These are phyloP conservation scores for Nigrospora osmanthi DNA, from an alignment of 2,329 filamentous ascomycete genomes.

Conservation along the genomic window DNA sequence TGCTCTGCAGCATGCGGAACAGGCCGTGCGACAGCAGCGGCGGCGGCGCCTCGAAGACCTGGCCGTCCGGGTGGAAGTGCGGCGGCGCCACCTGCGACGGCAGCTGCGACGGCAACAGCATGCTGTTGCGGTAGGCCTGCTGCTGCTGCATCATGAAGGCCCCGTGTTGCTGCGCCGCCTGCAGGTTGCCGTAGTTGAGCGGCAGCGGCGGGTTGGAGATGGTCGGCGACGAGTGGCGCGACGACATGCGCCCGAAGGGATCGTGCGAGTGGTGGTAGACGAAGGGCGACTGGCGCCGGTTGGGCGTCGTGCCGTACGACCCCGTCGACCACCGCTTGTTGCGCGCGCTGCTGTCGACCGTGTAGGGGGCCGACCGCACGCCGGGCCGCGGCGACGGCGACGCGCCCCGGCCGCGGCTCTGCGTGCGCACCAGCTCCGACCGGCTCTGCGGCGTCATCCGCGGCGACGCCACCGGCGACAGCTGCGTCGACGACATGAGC, in stretches of 20 bases:
- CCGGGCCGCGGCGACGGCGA: slow-evolving; percentile 64
- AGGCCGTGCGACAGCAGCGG: slow-evolving; percentile 62
- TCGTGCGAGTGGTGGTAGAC: slow-evolving; percentile 56
- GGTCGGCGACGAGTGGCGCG: slow-evolving; percentile 42
- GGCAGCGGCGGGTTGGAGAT: slow-evolving; percentile 39
- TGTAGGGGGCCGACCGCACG: slow-evolving; percentile 64
- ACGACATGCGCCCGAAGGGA: slow-evolving; percentile 49
- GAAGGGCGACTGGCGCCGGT: slow-evolving; percentile 50
- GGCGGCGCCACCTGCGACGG: slow-evolving; percentile 40
- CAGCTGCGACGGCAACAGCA: slow-evolving; percentile 45
- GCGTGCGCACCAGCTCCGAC: slow-evolving; percentile 53
- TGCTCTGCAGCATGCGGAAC: slow-evolving; percentile 68
- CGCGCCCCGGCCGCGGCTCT: slow-evolving; percentile 57
- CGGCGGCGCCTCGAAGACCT: slow-evolving; percentile 51
- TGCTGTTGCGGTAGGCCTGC: slow-evolving; percentile 47
- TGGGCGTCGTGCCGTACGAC: slow-evolving; percentile 53
- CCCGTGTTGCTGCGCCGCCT: slow-evolving; percentile 42
- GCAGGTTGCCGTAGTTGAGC: slow-evolving; percentile 46
- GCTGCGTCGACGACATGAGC: slow-evolving; percentile 61
- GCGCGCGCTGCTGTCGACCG: slow-evolving; percentile 53
- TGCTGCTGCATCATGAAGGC: slow-evolving; percentile 47
- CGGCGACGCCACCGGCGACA: slow-evolving; percentile 68
- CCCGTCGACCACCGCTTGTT: slow-evolving; percentile 75
- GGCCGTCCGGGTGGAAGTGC: slow-evolving; percentile 41
- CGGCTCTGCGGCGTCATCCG: slow-evolving; percentile 54